Conservation (phyloP, 2,329 filamentous ascomycete genomes). For the Harringtonia aguacate region DNA sequence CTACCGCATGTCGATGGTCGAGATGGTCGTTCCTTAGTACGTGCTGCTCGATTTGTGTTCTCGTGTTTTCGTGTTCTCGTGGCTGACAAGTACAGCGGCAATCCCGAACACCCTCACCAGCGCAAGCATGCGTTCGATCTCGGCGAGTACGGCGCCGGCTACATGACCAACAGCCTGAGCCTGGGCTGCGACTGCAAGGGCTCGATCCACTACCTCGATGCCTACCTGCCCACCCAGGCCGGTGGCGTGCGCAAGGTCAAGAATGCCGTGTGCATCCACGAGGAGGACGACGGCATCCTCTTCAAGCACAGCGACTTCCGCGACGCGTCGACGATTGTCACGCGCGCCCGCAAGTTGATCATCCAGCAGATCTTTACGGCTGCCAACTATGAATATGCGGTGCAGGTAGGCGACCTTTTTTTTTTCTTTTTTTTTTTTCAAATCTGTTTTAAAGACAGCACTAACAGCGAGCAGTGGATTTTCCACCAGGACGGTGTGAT, state of each 20-base stretch:
- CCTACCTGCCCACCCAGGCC: conserved; percentile 67
- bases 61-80: neutral
- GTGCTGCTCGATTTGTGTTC: neutral
- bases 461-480: conserved; percentile 11
- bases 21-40: conserved; percentile 83
- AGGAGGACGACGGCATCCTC: conserved; percentile 82
- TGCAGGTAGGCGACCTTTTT: too few species aligned
- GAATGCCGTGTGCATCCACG: conserved; percentile 91
- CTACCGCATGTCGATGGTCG: conserved; percentile 78
- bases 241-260: conserved; percentile 74
- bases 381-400: conserved; percentile 80
- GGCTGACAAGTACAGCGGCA: conserved; percentile 32
- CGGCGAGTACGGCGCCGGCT: conserved; percentile 63
- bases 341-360: conserved; percentile 74
- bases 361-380: conserved; percentile 91
- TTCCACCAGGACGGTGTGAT: conserved; percentile 71
- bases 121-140: conserved; percentile 75
- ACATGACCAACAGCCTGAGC: conserved; percentile 70
- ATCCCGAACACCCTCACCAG: conserved; percentile 70
- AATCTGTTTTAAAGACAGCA: too few species aligned
- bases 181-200: conserved; percentile 83
- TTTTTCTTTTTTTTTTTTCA: too few species aligned
- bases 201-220: conserved; percentile 84
- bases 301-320: conserved; percentile 95
- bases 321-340: conserved; percentile 78